Conservation (phyloP, 148 eudicot species). For the Fagopyrum tataricum region DNA sequence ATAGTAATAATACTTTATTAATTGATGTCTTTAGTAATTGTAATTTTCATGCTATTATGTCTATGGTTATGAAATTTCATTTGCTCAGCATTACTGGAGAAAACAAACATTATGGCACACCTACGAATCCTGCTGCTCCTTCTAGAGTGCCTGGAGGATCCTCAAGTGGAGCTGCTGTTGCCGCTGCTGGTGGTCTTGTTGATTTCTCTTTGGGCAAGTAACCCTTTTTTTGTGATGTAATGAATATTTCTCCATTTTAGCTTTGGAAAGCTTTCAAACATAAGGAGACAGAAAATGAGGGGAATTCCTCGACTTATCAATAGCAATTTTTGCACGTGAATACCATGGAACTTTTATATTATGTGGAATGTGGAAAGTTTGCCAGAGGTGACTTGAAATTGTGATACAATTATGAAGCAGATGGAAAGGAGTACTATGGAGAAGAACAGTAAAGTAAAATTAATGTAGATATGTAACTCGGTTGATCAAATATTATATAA, state of each 20-base stretch:
- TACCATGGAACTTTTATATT: not conserved
- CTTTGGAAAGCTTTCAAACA: not conserved
- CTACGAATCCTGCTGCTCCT: slow-evolving; percentile 74
- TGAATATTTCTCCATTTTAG: not conserved
- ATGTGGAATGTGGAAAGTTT: not conserved
- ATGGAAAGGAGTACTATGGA: not conserved
- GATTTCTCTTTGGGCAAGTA: slow-evolving; percentile 81
- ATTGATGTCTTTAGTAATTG: too few relatives aligned
- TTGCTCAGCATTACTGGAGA: slow-evolving; percentile 70
- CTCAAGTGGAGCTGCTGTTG: slow-evolving; percentile 92
- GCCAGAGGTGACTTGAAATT: not conserved
- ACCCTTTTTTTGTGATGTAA: not conserved
- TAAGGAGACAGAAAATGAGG: not conserved
- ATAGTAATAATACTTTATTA: too few relatives aligned
- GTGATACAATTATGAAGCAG: not conserved
- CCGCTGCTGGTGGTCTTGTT: slow-evolving; percentile 82
- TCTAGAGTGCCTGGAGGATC: slow-evolving; percentile 80
- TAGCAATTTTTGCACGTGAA: not conserved
- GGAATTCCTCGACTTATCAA: not conserved
- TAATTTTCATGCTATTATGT: too few relatives aligned
- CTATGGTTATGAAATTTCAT: too few relatives aligned
- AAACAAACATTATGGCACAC: slow-evolving; percentile 76
- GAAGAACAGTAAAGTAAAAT: not conserved
- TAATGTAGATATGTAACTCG: too few relatives aligned
- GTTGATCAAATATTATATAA: not conserved